Base-by-base conservation (phyloP, 2,329 filamentous ascomycete genomes). In the Penicillium digitatum region DNA sequence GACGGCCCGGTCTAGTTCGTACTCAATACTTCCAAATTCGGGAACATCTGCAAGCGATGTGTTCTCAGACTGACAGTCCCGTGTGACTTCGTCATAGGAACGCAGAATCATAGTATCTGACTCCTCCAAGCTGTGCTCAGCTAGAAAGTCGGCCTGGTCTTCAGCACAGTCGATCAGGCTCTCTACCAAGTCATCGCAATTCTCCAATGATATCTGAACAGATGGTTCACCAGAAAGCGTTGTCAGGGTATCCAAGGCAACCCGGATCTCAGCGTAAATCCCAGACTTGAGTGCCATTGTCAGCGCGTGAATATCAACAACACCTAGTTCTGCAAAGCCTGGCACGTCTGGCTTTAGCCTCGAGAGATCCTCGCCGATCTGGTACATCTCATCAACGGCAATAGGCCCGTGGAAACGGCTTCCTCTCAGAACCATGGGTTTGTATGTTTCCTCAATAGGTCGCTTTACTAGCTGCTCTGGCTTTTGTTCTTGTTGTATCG, bases 211-310 rank as follows among this genome's bases (percentile, higher is more conserved):
- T 18, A 92, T 78, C n/a, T 81, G 79, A 24, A 87, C 80, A 5
- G 82, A 79, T 16, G 78, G 76, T 51, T 87, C 83, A 37, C 82
- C 82, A 2, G 88, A 90, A 12, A 94, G 80, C 20, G 83, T 84
- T 10, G 85, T 86, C 34, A 99, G 78, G 0, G 88, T 90, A 71
- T 97, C 94, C 42, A 99, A 78, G 2, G 93, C 93, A 58, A 96
- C 76, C 10, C 93, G 86, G n/a, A 96, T 87, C 74, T 99, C 94
- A 5, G 86, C 86, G 64, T 91, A 87, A 40, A 97, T 88, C 0
- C 93, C 93, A 52, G 89, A 95, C 69, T 96, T 91, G 35, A 99
- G 78, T 66, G 90, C 91, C 78, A 91, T 88, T 0, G 87, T 96
- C 38, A 99, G 80, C 20, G 93, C 91, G 62, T 92, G 87, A 27